These are phyloP conservation scores for Colletotrichum liriopes DNA, from an alignment of 2,329 filamentous ascomycete genomes.

Conservation along the genomic window DNA sequence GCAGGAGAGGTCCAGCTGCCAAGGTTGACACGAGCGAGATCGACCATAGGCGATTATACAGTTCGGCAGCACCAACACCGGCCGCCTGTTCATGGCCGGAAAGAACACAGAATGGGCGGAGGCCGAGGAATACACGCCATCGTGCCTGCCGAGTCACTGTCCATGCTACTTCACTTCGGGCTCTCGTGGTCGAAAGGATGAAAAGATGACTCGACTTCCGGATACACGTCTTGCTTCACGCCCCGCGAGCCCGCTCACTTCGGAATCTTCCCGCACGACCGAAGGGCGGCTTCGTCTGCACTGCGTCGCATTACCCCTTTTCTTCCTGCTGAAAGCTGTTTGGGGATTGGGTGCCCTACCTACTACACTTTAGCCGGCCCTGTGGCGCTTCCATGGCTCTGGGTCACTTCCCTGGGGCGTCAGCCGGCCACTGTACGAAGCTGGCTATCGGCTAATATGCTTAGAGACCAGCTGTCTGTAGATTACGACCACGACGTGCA, in stretches of 20 bases:
- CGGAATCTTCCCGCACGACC: constrained; percentile 8
- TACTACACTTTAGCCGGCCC: constrained; percentile 34
- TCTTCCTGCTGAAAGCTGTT: not conserved
- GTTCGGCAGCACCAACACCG: not conserved
- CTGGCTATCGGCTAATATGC: constrained; percentile 22
- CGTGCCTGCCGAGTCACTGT: constrained; percentile 11
- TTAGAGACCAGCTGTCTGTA: not conserved
- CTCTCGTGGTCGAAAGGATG: not conserved
- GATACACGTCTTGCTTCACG: not conserved
- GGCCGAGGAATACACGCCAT: constrained; percentile 11
- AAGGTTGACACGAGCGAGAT: not conserved
- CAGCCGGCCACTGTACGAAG: not conserved
- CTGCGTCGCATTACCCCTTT: constrained; percentile 18
- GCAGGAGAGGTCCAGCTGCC: not conserved
- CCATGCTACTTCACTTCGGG: not conserved
- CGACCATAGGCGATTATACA: not conserved
- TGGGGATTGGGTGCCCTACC: not conserved
- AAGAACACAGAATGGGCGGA: not conserved
- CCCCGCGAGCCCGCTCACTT: not conserved
- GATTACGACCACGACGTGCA: not conserved
- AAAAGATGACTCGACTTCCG: not conserved
- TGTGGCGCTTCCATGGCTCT: constrained; percentile 17
- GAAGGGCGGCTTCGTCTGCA: not conserved
- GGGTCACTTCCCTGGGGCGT: constrained; percentile 10
- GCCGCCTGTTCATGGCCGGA: too few species aligned